Conservation (phyloP, 306 rosid species). For the Macrotyloma uniflorum region DNA sequence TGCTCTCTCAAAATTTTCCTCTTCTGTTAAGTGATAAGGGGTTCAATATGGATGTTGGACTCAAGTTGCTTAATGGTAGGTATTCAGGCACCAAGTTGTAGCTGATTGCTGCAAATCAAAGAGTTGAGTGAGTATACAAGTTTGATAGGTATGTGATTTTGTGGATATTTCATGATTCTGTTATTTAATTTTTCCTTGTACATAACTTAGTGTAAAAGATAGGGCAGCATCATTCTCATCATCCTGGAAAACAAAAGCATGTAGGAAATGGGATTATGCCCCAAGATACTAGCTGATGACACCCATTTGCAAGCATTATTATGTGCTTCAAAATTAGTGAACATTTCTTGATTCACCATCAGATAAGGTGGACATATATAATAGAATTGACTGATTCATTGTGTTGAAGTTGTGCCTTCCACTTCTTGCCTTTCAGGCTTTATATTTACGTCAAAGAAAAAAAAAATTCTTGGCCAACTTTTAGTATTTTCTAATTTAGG, state of each 20-base stretch:
- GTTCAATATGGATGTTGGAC: constrained; percentile 17
- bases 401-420: background rate
- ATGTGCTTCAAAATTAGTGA: constrained; percentile 13
- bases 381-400: background rate
- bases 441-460: background rate
- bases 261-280: background rate
- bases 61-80: constrained; percentile 23
- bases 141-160: constrained; percentile 9
- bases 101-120: constrained; percentile 3
- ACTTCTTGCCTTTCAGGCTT: background rate
- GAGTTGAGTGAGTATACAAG: constrained; percentile 12
- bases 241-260: background rate
- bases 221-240: background rate
- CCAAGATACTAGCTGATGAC: background rate
- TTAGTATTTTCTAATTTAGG: background rate
- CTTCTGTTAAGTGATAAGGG: constrained; percentile 13
- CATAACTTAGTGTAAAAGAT: constrained; percentile 30
- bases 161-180: constrained; percentile 32
- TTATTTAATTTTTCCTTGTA: background rate
- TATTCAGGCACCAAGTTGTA: constrained; percentile 21
- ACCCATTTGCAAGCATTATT: constrained; percentile 17
- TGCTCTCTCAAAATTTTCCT: background rate
- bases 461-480: background rate
- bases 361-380: constrained; percentile 4
- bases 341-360: constrained; percentile 23